phyloP scores from a whole-genome alignment of 768 basidiomycete species.

The Suillus bovinus region DNA sequence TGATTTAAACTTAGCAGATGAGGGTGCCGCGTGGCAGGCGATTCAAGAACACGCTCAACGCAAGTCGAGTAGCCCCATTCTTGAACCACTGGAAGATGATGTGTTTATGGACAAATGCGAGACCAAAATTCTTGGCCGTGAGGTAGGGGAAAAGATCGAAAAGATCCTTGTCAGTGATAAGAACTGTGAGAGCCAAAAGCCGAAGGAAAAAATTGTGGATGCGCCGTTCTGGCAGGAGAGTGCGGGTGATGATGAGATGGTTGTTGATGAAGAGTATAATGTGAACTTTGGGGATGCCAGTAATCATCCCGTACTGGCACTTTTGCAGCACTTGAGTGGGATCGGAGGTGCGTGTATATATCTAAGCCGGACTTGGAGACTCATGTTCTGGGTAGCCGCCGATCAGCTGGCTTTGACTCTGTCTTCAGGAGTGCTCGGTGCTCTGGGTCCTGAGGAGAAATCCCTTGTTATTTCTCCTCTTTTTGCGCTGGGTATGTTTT shows the following conservation, averaged over 20 bases:
- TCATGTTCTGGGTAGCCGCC: slow-evolving; percentile 35
- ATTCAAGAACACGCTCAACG: slow-evolving; percentile 27
- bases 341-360: slow-evolving; percentile 35
- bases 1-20: slow-evolving; percentile 35
- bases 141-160: slow-evolving; percentile 42
- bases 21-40: slow-evolving; percentile 41
- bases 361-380: slow-evolving; percentile 5
- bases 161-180: slow-evolving; percentile 47
- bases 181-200: slow-evolving; percentile 26
- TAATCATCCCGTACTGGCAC: slow-evolving; percentile 24
- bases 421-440: slow-evolving; percentile 40
- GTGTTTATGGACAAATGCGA: slow-evolving; percentile 40
- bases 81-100: slow-evolving; percentile 12
- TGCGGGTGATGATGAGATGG: slow-evolving; percentile 21
- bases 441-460: slow-evolving; percentile 31
- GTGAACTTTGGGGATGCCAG: slow-evolving; percentile 15
- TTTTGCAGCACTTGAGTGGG: slow-evolving; percentile 34
- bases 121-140: slow-evolving; percentile 26
- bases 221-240: slow-evolving; percentile 34
- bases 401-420: slow-evolving; percentile 41
- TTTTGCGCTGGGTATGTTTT: slow-evolving; percentile 40
- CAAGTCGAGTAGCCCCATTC: slow-evolving; percentile 19
- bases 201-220: slow-evolving; percentile 19
- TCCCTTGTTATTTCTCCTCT: slow-evolving; percentile 39
- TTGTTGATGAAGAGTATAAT: neutral